Evolutionary conservation across 2,329 filamentous ascomycete genomes (phyloP).

Genomic region (Penicillium sp.): DNA sequence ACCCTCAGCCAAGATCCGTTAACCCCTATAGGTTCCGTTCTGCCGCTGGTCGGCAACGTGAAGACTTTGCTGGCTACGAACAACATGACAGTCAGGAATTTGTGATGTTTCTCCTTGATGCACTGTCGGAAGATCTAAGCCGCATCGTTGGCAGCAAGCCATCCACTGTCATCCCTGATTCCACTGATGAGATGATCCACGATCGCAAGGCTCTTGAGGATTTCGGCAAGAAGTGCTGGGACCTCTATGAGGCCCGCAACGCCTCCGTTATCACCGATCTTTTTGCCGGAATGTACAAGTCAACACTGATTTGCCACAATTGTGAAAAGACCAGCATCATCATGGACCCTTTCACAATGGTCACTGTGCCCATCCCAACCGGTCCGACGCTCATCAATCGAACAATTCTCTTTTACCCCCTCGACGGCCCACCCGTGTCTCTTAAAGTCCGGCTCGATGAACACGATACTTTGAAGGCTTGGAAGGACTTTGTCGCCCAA

Average conservation of each 20-base stretch:
- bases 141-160: slow-evolving; percentile 84
- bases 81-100: slow-evolving; percentile 99
- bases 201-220: slow-evolving; percentile 75
- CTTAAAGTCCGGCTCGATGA: slow-evolving; percentile 75
- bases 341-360: slow-evolving; percentile 94
- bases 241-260: slow-evolving; percentile 87
- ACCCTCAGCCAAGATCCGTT: slow-evolving; percentile 64
- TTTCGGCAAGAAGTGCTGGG: slow-evolving; percentile 85
- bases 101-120: slow-evolving; percentile 88
- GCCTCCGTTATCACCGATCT: slow-evolving; percentile 94
- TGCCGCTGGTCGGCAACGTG: slow-evolving; percentile 74
- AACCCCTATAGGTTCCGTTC: slow-evolving; percentile 79
- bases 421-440: slow-evolving; percentile 67
- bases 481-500: slow-evolving; percentile 54
- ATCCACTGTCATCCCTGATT: slow-evolving; percentile 96
- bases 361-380: slow-evolving; percentile 79
- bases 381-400: slow-evolving; percentile 79
- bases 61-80: slow-evolving; percentile 87
- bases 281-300: slow-evolving; percentile 98
- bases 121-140: slow-evolving; percentile 91
- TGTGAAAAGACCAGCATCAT: slow-evolving; percentile 97
- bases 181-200: slow-evolving; percentile 90
- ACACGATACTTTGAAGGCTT: slow-evolving; percentile 57
- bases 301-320: slow-evolving; percentile 84
- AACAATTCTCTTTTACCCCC: slow-evolving; percentile 71